Evolutionary conservation across 441 rosid genomes (phyloP), one percentile per base, ranked within the genome.

Genomic region (Kokia cookei): DNA sequence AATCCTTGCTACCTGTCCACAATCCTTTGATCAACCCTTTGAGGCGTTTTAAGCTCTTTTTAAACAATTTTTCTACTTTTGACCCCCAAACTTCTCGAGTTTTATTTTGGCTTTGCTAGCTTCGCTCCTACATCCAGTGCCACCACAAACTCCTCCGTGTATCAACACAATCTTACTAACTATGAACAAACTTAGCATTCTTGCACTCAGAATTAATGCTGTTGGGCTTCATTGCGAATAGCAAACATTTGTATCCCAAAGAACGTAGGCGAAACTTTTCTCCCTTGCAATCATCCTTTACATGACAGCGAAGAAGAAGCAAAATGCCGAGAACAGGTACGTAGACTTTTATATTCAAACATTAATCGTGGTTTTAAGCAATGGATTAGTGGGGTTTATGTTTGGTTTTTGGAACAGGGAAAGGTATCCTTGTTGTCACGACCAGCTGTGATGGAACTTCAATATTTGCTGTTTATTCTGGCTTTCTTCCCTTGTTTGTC

Each of bases 161-260:
- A 32, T 32, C 7, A 32, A 32, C 37, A 32, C 1, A 5, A 4
- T 5, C 37, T 32, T 32, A 32, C 37, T 32, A 32, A 32, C 37
- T 32, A 32, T 32, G 37, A 32, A 32, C 4, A 0, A 32, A 32
- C 6, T 4, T 5, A 32, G 24, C 5, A 29, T 62, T 40, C 35
- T 8, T 12, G 0, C 57, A 67, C 42, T 26, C 69, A 93, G 95
- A 90, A 70, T 72, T 93, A 83, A 86, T 87, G 95, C 76, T 89
- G 53, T 22, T 90, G 83, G 97, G 97, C 51, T 93, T 93, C 86
- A 84, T 89, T 81, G 79, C 48, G 12, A 32, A 91, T 93, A 58
- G 85, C 97, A 12, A 87, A 66, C 1, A 89, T 91, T 8, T 93
- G 98, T 69, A 82, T 93, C 65, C 77, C 91, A 26, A 37, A 62